Percentiles rank a stretch among this genome's conserved stretches.
Conservation (phyloP, 1,284 basidiomycete species). For the Cystobasidiaceae sp. region DNA sequence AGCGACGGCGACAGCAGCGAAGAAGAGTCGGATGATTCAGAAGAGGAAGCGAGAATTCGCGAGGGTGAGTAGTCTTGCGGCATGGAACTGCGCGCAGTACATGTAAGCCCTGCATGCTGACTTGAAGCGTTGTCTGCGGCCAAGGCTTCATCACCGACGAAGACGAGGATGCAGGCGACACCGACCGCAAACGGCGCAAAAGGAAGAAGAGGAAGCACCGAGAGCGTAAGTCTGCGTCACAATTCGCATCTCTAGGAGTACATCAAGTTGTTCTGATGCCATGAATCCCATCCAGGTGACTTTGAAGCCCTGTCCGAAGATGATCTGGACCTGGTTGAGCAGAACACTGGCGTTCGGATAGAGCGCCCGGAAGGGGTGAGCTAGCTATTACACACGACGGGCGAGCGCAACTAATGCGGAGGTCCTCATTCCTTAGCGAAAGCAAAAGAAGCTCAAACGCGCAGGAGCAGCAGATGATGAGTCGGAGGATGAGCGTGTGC, state of each 20-base stretch:
- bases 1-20: constrained; percentile 58
- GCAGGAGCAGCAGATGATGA: constrained; percentile 60
- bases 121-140: background rate
- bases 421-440: constrained; percentile 37
- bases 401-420: background rate
- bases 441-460: constrained; percentile 66
- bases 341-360: constrained; percentile 72
- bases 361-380: constrained; percentile 37
- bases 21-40: constrained; percentile 76
- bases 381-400: background rate
- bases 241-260: background rate
- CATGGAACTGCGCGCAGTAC: background rate
- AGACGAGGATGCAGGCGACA: constrained; percentile 58
- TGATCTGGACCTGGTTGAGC: constrained; percentile 86
- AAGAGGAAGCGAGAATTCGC: constrained; percentile 63
- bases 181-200: constrained; percentile 57
- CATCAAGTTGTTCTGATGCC: background rate
- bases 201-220: constrained; percentile 54
- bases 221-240: constrained; percentile 48
- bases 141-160: constrained; percentile 77
- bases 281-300: constrained; percentile 48
- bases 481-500: constrained; percentile 45
- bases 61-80: constrained; percentile 50
- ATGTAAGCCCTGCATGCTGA: background rate
- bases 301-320: constrained; percentile 84